Base-by-base conservation (phyloP, 371 early-diverging fungal genomes). In the Apophysomyces elegans region DNA sequence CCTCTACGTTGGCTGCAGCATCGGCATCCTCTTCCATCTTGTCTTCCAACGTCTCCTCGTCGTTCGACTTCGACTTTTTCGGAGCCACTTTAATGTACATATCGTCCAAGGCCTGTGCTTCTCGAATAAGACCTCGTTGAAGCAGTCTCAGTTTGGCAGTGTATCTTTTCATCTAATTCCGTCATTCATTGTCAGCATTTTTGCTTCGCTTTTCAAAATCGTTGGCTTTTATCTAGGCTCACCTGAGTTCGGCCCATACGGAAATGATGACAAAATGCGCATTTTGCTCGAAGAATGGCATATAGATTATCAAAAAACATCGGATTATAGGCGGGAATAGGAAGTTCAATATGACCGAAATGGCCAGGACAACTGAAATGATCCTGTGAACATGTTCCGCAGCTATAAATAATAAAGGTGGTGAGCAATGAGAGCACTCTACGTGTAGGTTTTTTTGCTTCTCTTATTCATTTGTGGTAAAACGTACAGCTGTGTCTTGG, bases 311-410 rank as follows among this genome's bases (percentile, higher is more conserved):
- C 88, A 74, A 97, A 98, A 69, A 95, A 91, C 85, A 99, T 81
- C 38, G 99, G 95, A 80, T 99, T 97, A 81, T 97, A 96, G 41
- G 96, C 95, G 12, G 99, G 98, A 46, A 92, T 91, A 11, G 96
- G 91, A 13, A 99, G 88, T 73, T 99, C 99, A 63, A 99, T 99
- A 77, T 99, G 99, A 43, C 99, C 99, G 86, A 98, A 99, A 71
- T 99, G 99, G 37, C 99, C 99, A 14, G 97, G 96, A 74, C 99
- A 99, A 41, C 84, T 79, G 71, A 87, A 87, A 78, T 90, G 84
- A 59, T 87, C 88, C 66, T 95, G 86, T 7, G 86, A 84, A 84
- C 99, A 98, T 9, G 98, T 98, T 0, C 84, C 86, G 80, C 99
- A 98, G 36, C 93, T 94, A 75, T 7, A 54, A 38, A 57, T 59